Base-by-base conservation (phyloP, 2,329 filamentous ascomycete genomes). In the Phyllosticta ampelicida region DNA sequence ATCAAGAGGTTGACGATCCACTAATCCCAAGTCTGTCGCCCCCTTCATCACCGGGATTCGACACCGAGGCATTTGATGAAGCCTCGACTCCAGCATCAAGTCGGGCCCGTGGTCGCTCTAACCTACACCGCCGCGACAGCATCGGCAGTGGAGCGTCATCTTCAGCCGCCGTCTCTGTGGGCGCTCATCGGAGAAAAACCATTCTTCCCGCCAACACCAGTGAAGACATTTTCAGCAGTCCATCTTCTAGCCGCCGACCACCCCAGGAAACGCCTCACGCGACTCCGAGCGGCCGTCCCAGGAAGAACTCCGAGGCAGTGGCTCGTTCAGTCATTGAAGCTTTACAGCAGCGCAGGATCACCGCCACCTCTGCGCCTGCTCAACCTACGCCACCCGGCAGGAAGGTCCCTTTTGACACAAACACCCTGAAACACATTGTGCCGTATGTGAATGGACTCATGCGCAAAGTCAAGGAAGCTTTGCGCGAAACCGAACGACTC, bases 381-480 rank as follows among this genome's bases (percentile, higher is more conserved):
- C 53, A 62, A 11, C 64, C 67, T 9, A 64, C 65, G 1, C 66
- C 67, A 11, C 67, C 70, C n/a, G 61, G 66, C 3, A 76, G 77
- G 63, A 86, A 85, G 64, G 77, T 86, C n/a, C 81, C 82, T 0
- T 86, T 86, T 65, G 83, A 86, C 65, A 86, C 83, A 2, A 80
- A 80, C 23, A 85, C 83, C 50, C 74, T 86, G 13, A 77, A 78
- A 62, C 80, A 84, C 65, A 80, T 86, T 58, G 83, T 86, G 23
- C 77, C 77, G 3, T 77, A 78, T 63, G 77, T 78, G 49, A 74
- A 70, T 59, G 72, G 71, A 9, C 67, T 79, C 58, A 76, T 74
- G 58, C 74, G 74, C 36, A 74, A 74, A 64, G 75, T 78, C 53
- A 78, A 78, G 63, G 74, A 75, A 53, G 71, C 71, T 1, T 64